Base-by-base conservation (phyloP, 495 filamentous ascomycete genomes). In the Daldinia decipiens region DNA sequence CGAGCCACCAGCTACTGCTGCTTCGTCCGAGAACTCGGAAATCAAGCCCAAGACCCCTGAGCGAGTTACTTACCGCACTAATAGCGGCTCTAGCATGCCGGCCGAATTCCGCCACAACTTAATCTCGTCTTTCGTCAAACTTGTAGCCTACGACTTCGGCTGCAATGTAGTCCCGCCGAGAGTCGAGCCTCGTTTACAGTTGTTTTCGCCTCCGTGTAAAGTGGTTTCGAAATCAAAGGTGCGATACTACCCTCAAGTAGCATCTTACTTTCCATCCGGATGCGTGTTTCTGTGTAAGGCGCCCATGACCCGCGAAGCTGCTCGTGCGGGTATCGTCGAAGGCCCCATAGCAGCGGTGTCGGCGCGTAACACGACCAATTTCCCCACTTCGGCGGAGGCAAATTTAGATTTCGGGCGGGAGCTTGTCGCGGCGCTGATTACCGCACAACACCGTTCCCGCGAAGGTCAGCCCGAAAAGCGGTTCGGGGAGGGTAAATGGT, bases 381-480 rank as follows among this genome's bases (percentile, higher is more conserved):
- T 87, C 64, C 73, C 74, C 15, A 76, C 77, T 6, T 66, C 72
- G 8, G 70, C 59, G 1, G 85, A 86, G 7, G 87, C 91, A 24
- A 77, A 83, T 7, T 83, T 93, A 31, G 91, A 95, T 74, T 78
- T 93, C 15, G 86, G 90, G 19, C 85, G 91, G 15, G 94, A 97
- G 72, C 79, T 95, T 2, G 86, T 92, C 11, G 87, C 87, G 11
- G 87, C 93, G 70, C 83, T 97, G 7, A 82, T 93, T 39, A 85
- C 93, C 8, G 94, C 93, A 0, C 93, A 97, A 79, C 92, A 96
- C 76, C 88, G 94, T 31, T 87, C 89, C 12, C 86, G 93, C 32
- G 87, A 95, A 76, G 90, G 90, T 5, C 84, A 81, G 55, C 65
- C 72, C 6, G 92, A 96, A 75, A 82, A 85, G 64, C 83, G 81